Percentiles rank a stretch among this genome's conserved stretches.
Conservation (phyloP, 164 flowering plant genomes). For the Hamamelis virginiana region DNA sequence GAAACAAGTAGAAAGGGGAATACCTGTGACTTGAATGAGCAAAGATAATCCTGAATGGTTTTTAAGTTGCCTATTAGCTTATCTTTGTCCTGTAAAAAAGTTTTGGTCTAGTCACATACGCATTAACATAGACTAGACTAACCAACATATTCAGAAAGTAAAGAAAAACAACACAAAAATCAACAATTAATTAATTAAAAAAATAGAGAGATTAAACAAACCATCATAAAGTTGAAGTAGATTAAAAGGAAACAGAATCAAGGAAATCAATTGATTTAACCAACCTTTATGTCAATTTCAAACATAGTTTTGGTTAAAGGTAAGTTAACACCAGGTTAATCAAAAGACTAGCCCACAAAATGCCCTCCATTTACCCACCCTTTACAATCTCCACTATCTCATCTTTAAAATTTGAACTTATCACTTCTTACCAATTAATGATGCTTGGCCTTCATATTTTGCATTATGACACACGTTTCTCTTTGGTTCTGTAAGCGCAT, state of each 20-base stretch:
- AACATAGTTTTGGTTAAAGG: too few species aligned
- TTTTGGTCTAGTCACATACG: not conserved
- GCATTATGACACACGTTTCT: too few species aligned
- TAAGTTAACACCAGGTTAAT: not conserved
- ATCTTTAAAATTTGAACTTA: too few species aligned
- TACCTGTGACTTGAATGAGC: constrained; percentile 92
- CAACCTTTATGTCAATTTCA: too few species aligned
- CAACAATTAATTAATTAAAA: not conserved
- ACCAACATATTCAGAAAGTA: not conserved
- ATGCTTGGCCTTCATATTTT: too few species aligned
- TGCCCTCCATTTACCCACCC: too few species aligned
- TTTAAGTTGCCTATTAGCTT: constrained; percentile 73
- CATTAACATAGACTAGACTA: not conserved
- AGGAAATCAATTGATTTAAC: not conserved
- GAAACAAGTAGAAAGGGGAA: constrained; percentile 5
- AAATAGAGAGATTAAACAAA: not conserved
- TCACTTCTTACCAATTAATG: too few species aligned
- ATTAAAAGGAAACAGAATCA: not conserved
- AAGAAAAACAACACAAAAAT: not conserved
- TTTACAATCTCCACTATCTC: too few species aligned
- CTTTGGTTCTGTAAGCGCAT: too few species aligned
- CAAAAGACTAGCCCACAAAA: not conserved
- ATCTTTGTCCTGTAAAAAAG: constrained; percentile 62
- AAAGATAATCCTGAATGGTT: constrained; percentile 89
- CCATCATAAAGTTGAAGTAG: not conserved